Conservation (phyloP, 1,284 basidiomycete genomes). For the Schizophyllum commune region DNA sequence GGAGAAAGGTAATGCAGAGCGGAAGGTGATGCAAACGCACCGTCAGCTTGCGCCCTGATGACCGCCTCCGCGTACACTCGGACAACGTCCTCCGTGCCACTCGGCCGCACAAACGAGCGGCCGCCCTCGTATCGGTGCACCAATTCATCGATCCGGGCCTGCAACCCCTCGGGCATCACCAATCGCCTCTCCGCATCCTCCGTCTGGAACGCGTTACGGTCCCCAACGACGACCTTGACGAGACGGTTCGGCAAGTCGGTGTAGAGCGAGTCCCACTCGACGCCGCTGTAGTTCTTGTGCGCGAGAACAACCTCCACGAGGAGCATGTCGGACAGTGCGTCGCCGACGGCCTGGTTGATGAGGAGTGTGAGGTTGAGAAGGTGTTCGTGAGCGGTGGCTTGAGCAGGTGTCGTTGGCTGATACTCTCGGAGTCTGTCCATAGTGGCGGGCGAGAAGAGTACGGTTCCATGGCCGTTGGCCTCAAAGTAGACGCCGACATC, state of each 20-base stretch:
- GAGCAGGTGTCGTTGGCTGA: slow-evolving; percentile 72
- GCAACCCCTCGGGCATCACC: slow-evolving; percentile 74
- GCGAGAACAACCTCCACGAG: slow-evolving; percentile 91
- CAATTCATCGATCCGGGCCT: slow-evolving; percentile 82
- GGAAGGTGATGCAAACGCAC: slow-evolving; percentile 36
- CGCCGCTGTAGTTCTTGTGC: slow-evolving; percentile 77
- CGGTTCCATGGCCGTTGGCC: slow-evolving; percentile 98
- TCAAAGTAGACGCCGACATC: slow-evolving; percentile 98
- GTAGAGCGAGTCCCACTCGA: slow-evolving; percentile 93
- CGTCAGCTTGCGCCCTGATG: slow-evolving; percentile 70
- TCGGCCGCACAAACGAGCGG: slow-evolving; percentile 90
- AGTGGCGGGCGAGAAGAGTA: slow-evolving; percentile 82
- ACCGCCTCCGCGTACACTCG: slow-evolving; percentile 95
- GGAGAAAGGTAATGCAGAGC: slow-evolving; percentile 2
- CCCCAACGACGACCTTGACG: slow-evolving; percentile 89
- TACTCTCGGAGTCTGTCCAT: slow-evolving; percentile 53
- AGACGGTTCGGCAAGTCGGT: slow-evolving; percentile 92
- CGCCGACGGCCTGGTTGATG: slow-evolving; percentile 98
- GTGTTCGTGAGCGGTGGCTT: slow-evolving; percentile 73
- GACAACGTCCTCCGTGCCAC: slow-evolving; percentile 98
- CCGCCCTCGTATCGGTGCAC: slow-evolving; percentile 80
- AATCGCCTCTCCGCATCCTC: slow-evolving; percentile 92
- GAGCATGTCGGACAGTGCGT: slow-evolving; percentile 94
- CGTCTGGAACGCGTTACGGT: slow-evolving; percentile 84
- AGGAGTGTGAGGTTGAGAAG: slow-evolving; percentile 73